phyloP scores from a whole-genome alignment of 2,329 filamentous ascomycete species.

The Pseudogymnoascus sp. region DNA sequence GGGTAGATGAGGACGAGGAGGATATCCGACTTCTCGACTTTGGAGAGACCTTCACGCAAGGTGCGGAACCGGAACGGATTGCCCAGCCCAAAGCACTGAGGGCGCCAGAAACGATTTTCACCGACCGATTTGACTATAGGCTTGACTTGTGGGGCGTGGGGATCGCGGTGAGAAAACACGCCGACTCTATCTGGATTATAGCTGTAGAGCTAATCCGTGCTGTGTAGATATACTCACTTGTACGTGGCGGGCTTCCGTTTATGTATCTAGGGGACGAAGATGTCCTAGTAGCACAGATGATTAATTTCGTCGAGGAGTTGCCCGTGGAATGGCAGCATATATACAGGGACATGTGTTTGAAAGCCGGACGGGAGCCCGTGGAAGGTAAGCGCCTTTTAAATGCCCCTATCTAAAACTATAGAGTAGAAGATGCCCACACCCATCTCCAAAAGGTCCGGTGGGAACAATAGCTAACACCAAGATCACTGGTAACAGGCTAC shows the following conservation, averaged over 20 bases:
- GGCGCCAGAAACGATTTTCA: slow-evolving; percentile 24
- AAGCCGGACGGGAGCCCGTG: not conserved
- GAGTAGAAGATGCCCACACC: not conserved
- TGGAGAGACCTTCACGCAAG: slow-evolving; percentile 20
- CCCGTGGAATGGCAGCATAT: slow-evolving; percentile 17
- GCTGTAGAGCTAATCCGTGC: not conserved
- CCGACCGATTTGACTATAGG: slow-evolving; percentile 20
- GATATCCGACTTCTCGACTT: slow-evolving; percentile 25
- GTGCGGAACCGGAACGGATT: slow-evolving; percentile 15
- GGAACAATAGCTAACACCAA: not conserved
- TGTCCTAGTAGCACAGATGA: slow-evolving; percentile 15
- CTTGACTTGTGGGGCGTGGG: slow-evolving; percentile 24
- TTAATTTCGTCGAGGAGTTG: slow-evolving; percentile 15
- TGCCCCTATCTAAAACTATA: slow-evolving; percentile 5
- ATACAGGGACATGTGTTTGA: slow-evolving; percentile 10
- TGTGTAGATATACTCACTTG: slow-evolving; percentile 16
- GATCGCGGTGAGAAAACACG: not conserved
- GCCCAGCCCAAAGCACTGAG: slow-evolving; percentile 20
- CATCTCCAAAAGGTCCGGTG: not conserved
- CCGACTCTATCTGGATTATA: too few species aligned
- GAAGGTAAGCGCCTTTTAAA: not conserved
- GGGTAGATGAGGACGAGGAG: slow-evolving; percentile 24
- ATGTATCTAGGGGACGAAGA: not conserved
- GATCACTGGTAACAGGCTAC: not conserved
- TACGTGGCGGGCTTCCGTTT: slow-evolving; percentile 15